phyloP scores from a whole-genome alignment of 768 basidiomycete species.

The Rhodotorula graminis region DNA sequence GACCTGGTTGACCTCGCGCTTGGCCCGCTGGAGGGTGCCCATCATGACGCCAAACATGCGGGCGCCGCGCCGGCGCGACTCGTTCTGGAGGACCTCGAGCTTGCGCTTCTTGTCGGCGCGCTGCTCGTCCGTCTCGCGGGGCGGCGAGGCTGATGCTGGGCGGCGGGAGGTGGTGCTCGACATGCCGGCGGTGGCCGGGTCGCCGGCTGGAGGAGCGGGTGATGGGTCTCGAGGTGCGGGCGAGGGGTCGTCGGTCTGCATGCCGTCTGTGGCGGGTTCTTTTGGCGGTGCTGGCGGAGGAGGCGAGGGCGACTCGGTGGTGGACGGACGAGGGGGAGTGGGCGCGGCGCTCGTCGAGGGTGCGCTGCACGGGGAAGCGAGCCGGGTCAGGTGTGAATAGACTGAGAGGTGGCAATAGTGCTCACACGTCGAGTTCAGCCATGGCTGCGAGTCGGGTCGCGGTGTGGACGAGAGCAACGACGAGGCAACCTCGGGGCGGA shows the following conservation, averaged over 20 bases:
- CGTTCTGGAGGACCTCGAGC: neutral
- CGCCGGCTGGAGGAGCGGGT: neutral
- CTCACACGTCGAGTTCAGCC: neutral
- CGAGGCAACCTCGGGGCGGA: too few relatives aligned
- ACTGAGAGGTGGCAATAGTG: too few relatives aligned
- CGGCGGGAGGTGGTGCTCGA: too few relatives aligned
- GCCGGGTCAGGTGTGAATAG: too few relatives aligned
- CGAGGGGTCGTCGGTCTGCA: neutral
- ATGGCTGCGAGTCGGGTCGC: neutral
- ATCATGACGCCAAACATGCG: constrained; percentile 34
- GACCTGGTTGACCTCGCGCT: constrained; percentile 4
- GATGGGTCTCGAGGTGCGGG: neutral
- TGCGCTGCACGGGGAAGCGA: neutral
- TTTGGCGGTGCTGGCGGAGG: neutral
- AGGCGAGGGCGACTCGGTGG: neutral
- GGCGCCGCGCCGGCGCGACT: constrained; percentile 19
- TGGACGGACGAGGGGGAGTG: neutral
- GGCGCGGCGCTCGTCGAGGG: neutral
- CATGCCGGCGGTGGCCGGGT: constrained; percentile 2
- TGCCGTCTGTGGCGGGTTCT: neutral
- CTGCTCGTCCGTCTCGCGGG: neutral
- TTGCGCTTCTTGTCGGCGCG: constrained; percentile 2
- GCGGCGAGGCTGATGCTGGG: neutral
- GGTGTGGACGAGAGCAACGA: too few relatives aligned
- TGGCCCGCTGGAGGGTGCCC: constrained; percentile 28